phyloP scores from a whole-genome alignment of 169 alveolate species.

The Cryptosporidium sp. region DNA sequence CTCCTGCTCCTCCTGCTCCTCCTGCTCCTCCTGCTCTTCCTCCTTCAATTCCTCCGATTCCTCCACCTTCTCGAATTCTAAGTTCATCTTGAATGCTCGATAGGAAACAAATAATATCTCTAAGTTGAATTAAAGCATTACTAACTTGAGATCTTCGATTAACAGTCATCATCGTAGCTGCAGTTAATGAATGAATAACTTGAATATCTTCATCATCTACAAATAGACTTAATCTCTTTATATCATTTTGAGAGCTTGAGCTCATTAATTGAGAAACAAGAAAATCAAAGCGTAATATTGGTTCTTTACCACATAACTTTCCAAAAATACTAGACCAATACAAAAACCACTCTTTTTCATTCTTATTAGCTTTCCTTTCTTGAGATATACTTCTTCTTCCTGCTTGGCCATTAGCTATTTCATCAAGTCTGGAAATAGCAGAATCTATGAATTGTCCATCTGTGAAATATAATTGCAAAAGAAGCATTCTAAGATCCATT shows the following conservation, averaged over 20 bases:
- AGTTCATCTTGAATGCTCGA: slow-evolving; percentile 31
- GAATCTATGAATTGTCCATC: slow-evolving; percentile 46
- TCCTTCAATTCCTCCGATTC: not conserved
- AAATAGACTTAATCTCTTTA: slow-evolving; percentile 37
- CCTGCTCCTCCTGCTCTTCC: not conserved
- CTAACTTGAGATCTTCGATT: slow-evolving; percentile 64
- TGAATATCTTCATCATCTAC: slow-evolving; percentile 33
- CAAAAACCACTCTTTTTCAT: not conserved
- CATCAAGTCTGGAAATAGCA: slow-evolving; percentile 7
- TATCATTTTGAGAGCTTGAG: slow-evolving; percentile 19
- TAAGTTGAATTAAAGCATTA: slow-evolving; percentile 53
- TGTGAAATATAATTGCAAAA: slow-evolving; percentile 32
- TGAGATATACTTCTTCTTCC: not conserved
- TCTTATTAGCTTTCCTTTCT: not conserved
- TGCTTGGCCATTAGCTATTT: slow-evolving; percentile 6
- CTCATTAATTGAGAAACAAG: slow-evolving; percentile 61
- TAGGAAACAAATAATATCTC: slow-evolving; percentile 42
- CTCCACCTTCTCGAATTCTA: not conserved
- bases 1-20: too few species aligned
- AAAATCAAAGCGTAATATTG: slow-evolving; percentile 54
- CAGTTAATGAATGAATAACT: slow-evolving; percentile 55
- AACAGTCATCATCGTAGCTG: slow-evolving; percentile 67
- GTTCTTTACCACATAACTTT: slow-evolving; percentile 25
- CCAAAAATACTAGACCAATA: slow-evolving; percentile 60
- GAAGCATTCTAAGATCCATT: slow-evolving; percentile 23